phyloP scores from a whole-genome alignment of 1,284 basidiomycete genomes.

The Neonothopanus nambi region DNA sequence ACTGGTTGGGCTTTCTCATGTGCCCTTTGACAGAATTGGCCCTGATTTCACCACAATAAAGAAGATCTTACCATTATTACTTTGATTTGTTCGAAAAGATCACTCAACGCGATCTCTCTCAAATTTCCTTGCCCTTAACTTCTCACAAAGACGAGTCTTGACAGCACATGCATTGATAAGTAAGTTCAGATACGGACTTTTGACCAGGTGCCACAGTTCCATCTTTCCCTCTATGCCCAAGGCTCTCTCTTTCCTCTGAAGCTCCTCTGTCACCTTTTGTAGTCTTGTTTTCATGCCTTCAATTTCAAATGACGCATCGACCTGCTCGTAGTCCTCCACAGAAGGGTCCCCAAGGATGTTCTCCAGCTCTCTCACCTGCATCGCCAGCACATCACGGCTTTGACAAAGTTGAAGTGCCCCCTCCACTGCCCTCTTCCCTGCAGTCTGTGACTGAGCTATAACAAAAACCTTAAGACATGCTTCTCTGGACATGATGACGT shows the following conservation, averaged over 20 bases:
- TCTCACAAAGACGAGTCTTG: background rate
- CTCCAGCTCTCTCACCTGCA: too few relatives aligned
- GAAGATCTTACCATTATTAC: too few relatives aligned
- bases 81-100: too few relatives aligned
- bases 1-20: too few relatives aligned
- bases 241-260: background rate
- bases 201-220: background rate
- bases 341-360: too few relatives aligned
- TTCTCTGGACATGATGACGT: too few relatives aligned
- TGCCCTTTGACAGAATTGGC: too few relatives aligned
- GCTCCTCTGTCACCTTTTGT: conserved; percentile 11
- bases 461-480: background rate
- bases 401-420: too few relatives aligned
- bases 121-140: conserved; percentile 3
- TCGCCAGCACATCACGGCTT: too few relatives aligned
- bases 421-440: too few relatives aligned
- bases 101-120: conserved; percentile 2
- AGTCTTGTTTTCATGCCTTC: conserved; percentile 11
- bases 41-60: too few relatives aligned
- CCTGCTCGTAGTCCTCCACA: too few relatives aligned
- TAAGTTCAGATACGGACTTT: background rate
- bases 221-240: background rate
- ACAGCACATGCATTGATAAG: conserved; percentile 1
- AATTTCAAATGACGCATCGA: conserved; percentile 12
- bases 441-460: background rate